phyloP scores from a whole-genome alignment of 2,329 filamentous ascomycete species.

The Fusarium poae region DNA sequence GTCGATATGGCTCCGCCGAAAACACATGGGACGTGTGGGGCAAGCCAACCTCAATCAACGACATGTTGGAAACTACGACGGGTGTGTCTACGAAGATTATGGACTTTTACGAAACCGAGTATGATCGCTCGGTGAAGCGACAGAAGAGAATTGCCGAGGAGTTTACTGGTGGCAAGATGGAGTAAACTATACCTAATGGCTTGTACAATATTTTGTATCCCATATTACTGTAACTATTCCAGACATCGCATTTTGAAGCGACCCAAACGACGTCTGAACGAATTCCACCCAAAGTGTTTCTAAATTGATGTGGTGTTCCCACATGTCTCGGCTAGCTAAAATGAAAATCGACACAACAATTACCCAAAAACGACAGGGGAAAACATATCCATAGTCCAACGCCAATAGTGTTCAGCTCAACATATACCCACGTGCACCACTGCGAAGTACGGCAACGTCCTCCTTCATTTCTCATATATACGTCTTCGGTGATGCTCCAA shows the following conservation, averaged over 20 bases:
- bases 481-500: constrained; percentile 1
- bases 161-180: constrained; percentile 71
- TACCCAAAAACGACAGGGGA: background rate
- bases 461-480: constrained; percentile 11
- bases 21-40: constrained; percentile 67
- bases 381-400: constrained; percentile 25
- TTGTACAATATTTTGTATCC: constrained; percentile 48
- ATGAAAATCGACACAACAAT: constrained; percentile 16
- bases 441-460: background rate
- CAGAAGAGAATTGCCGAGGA: constrained; percentile 70
- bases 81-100: constrained; percentile 55
- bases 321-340: constrained; percentile 4
- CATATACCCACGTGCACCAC: constrained; percentile 14
- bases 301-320: constrained; percentile 13
- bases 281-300: background rate
- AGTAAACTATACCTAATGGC: constrained; percentile 46
- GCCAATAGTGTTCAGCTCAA: constrained; percentile 24
- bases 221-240: constrained; percentile 44
- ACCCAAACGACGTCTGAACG: background rate
- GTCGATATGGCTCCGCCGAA: constrained; percentile 54
- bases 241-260: constrained; percentile 33
- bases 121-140: constrained; percentile 61
- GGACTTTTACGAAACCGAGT: constrained; percentile 56
- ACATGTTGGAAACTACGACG: constrained; percentile 58
- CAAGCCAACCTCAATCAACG: constrained; percentile 59